These are phyloP conservation scores for Castanopsis chinensis DNA, from an alignment of 306 rosid genomes.

Conservation along the genomic window DNA sequence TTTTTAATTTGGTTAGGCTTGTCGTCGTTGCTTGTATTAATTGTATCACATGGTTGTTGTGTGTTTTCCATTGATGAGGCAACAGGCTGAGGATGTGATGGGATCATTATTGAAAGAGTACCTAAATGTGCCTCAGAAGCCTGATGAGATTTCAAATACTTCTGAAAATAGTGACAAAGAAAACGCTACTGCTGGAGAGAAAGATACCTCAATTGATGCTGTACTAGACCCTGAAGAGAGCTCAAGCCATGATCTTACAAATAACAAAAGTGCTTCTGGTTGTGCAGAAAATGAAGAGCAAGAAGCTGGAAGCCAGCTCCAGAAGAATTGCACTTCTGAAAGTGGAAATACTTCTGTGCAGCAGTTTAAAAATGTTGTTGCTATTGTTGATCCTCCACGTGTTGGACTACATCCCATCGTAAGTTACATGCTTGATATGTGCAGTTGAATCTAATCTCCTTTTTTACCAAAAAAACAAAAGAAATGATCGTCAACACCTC, in stretches of 20 bases:
- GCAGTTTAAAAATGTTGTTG: slow-evolving; percentile 78
- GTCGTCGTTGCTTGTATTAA: not conserved
- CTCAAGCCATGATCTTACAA: slow-evolving; percentile 40
- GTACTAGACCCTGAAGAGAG: slow-evolving; percentile 29
- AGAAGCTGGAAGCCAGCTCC: slow-evolving; percentile 39
- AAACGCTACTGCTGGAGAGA: slow-evolving; percentile 25
- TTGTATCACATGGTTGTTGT: slow-evolving; percentile 2
- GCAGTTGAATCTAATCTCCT: not conserved
- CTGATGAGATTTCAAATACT: slow-evolving; percentile 33
- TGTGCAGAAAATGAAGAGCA: slow-evolving; percentile 38
- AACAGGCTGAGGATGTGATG: slow-evolving; percentile 95
- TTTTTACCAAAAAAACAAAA: not conserved
- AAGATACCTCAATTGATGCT: slow-evolving; percentile 10
- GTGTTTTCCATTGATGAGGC: slow-evolving; percentile 25
- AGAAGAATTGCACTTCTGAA: slow-evolving; percentile 39
- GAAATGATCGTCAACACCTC: not conserved
- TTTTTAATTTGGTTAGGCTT: not conserved
- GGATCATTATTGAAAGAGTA: slow-evolving; percentile 83
- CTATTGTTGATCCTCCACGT: slow-evolving; percentile 97
- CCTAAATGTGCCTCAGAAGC: slow-evolving; percentile 43
- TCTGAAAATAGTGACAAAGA: slow-evolving; percentile 32
- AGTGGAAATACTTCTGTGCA: slow-evolving; percentile 34
- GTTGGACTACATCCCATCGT: slow-evolving; percentile 95
- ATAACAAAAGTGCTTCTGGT: slow-evolving; percentile 31
- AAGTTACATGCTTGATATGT: slow-evolving; percentile 33